phyloP scores from a whole-genome alignment of 306 rosid genomes.

The Lablab purpureus region DNA sequence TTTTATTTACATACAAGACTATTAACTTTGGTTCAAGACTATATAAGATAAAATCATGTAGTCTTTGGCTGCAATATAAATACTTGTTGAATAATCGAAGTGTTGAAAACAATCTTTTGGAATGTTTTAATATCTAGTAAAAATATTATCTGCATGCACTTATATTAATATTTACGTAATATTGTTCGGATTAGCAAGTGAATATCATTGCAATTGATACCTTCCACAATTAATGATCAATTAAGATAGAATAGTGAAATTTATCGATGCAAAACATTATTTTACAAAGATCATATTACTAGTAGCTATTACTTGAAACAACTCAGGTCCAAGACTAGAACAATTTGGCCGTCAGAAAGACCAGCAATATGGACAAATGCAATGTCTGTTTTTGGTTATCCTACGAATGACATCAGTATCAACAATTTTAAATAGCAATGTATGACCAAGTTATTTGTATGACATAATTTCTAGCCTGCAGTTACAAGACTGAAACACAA shows the following conservation, averaged over 20 bases:
- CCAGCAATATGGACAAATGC: conserved; percentile 30
- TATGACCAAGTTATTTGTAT: neutral
- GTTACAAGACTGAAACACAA: conserved; percentile 25
- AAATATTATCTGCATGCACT: neutral
- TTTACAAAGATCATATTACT: neutral
- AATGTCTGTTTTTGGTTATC: conserved; percentile 27
- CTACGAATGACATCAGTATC: conserved; percentile 29
- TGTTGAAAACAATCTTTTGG: neutral
- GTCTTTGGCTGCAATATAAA: neutral
- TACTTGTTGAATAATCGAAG: neutral
- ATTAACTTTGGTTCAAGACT: neutral
- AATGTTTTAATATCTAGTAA: neutral
- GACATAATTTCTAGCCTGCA: conserved; percentile 9
- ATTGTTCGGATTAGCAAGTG: neutral
- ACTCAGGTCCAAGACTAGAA: neutral
- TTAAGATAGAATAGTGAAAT: neutral
- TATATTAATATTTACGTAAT: no score
- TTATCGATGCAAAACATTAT: neutral
- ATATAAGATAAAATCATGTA: neutral
- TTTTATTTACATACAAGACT: neutral
- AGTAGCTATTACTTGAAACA: neutral
- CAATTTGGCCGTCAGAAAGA: conserved; percentile 22
- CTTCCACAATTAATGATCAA: no score
- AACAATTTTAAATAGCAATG: conserved; percentile 18
- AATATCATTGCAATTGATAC: neutral